Conservation (phyloP, 2,329 filamentous ascomycete species). For the Trichoderma harzianum region DNA sequence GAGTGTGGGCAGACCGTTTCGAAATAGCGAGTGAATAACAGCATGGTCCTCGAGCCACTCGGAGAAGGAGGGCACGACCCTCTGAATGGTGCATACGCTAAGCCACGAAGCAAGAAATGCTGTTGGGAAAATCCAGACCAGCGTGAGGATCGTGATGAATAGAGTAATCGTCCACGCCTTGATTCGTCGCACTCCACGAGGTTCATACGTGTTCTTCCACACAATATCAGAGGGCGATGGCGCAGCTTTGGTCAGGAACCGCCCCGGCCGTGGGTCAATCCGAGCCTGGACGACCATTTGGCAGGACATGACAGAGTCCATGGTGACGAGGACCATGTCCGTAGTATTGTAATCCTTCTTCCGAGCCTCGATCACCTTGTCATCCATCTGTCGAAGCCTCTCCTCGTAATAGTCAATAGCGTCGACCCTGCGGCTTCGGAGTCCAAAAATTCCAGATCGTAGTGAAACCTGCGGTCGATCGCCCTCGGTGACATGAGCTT, state of each 20-base stretch:
- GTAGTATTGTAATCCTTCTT: slow-evolving; percentile 73
- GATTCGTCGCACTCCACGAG: slow-evolving; percentile 68
- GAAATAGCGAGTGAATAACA: slow-evolving; percentile 71
- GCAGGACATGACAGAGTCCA: slow-evolving; percentile 88
- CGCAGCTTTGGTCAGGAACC: slow-evolving; percentile 78
- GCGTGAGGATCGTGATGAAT: slow-evolving; percentile 75
- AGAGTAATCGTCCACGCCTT: slow-evolving; percentile 81
- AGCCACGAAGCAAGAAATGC: slow-evolving; percentile 74
- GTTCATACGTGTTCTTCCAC: slow-evolving; percentile 88
- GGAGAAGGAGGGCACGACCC: slow-evolving; percentile 68
- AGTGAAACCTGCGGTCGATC: slow-evolving; percentile 67
- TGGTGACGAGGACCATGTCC: slow-evolving; percentile 90
- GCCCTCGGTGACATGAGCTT: slow-evolving; percentile 38
- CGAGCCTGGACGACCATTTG: slow-evolving; percentile 97
- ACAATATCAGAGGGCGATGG: slow-evolving; percentile 90
- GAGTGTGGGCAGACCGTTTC: slow-evolving; percentile 82
- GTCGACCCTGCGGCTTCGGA: slow-evolving; percentile 73
- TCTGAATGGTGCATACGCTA: slow-evolving; percentile 75
- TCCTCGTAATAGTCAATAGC: slow-evolving; percentile 95
- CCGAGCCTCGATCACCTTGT: slow-evolving; percentile 66
- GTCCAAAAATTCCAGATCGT: slow-evolving; percentile 72
- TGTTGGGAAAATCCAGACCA: slow-evolving; percentile 85
- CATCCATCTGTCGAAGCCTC: slow-evolving; percentile 73
- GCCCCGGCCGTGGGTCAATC: slow-evolving; percentile 83
- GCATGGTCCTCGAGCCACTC: slow-evolving; percentile 64